Base-by-base conservation (phyloP, 148 eudicot species). In the Spergularia marina region DNA sequence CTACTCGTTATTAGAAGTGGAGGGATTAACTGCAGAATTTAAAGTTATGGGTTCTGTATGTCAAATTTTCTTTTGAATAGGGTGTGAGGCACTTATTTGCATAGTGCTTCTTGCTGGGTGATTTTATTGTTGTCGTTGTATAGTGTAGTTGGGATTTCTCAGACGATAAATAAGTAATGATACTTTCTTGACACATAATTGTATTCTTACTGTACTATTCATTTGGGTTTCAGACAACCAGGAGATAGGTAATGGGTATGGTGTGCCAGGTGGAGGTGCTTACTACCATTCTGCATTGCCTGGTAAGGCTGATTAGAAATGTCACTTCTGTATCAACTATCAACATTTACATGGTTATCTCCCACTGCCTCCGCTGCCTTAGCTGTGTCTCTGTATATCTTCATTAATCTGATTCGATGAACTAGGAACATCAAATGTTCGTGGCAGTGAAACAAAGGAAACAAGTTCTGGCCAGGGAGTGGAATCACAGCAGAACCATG, bases 211-310 rank as follows among this genome's bases (percentile, higher is more conserved):
- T 49, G 9, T 62, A 36, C 13, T 54, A 60, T 74, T 72, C 61
- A 1, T 53, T 57, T 77, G 73, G 58, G 51, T 80, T 53, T 71
- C 80, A 94, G 98, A 85, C 75, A 90, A 94, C 82, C 56, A 86
- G 77, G 98, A 94, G 75, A 94, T 94, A 63, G 98, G 98, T 82
- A 94, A 94, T 85, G 98, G 98, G 56, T 94, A 94, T 83, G 98
- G 98, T 25, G 97, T 94, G 69, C 98, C 98, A 10, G 98, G 98
- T 76, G 98, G 98, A 65, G 98, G 91, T 76, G 98, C 97, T 83
- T 91, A 91, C 71, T 52, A 64, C 75, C 79, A 82, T 84, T 82
- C 87, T 79, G 72, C 88, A 75, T 72, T 69, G 47, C 63, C 83
- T 39, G 80, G 90, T 93, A 86, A 80, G 85, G 12, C 65, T 75